Evolutionary conservation across 345 rosid species (phyloP), one percentile per base, ranked within the genome.

Genomic region (Mercurialis annua): DNA sequence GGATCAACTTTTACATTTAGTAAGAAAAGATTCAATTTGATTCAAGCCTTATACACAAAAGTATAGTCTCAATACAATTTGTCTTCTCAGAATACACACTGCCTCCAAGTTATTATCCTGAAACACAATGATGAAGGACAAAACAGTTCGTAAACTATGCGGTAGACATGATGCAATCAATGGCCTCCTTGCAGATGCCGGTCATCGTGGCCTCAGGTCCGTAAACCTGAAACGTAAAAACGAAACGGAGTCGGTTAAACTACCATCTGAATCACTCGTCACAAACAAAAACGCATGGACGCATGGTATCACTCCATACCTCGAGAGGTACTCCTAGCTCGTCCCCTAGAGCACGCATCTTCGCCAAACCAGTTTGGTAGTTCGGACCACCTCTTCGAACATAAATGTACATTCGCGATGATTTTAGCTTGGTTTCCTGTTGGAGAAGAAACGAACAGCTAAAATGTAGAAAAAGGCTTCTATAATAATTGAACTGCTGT

Each of bases 181-280:
- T 93, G 54, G 98, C 97, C 58, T 83, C 74, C 80, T 93, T 93
- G 96, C 98, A 93, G 55, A 93, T 91, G 70, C 97, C 96, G 0
- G 96, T 93, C 98, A 93, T 93, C 0, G 98, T 91, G 30, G 97
- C 91, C 81, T 93, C 97, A 2, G 97, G 97, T 6, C 98, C 97
- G 57, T 87, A 91, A 50, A 93, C 97, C 97, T 93, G 82, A 6
- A 59, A 40, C 48, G 3, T n/a, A 20, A 24, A 24, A 53, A 21
- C 33, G 44, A 9, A 63, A 42, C 2, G 5, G 14, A 14, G 20
- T 26, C 21, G 2, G n/a, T 56, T n/a, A 5, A 18, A 23, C 43
- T 16, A n/a, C 47, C 21, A 26, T 24, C 11, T 17, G 4, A 53
- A 53, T 26, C 17, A 53, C 14, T n/a, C n/a, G n/a, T n/a, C 3